Conservation (phyloP, 306 rosid genomes). For the Oxytropis ochrocephala region DNA sequence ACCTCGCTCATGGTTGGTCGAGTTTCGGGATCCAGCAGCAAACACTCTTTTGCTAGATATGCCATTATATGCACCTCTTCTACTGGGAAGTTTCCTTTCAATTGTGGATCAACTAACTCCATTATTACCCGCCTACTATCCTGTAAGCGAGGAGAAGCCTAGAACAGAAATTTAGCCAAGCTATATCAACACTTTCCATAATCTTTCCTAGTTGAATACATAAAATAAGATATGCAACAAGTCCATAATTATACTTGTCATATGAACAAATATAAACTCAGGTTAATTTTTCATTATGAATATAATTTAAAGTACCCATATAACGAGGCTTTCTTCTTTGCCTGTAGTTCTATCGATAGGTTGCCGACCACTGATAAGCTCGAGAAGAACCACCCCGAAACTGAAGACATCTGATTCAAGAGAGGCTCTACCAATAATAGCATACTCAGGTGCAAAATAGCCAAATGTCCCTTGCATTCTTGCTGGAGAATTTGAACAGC, state of each 20-base stretch:
- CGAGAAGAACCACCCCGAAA: conserved; percentile 97
- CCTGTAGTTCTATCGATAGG: conserved; percentile 66
- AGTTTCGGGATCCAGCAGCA: conserved; percentile 77
- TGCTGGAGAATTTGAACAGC: conserved; percentile 86
- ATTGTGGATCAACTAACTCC: conserved; percentile 74
- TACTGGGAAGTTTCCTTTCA: conserved; percentile 62
- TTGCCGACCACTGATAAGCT: conserved; percentile 92
- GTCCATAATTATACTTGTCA: neutral
- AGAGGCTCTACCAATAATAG: conserved; percentile 83
- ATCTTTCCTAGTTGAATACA: conserved; percentile 4
- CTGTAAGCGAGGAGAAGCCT: conserved; percentile 87
- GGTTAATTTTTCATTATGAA: neutral
- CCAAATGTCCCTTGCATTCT: conserved; percentile 99
- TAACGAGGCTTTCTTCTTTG: conserved; percentile 95
- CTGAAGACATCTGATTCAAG: conserved; percentile 93
- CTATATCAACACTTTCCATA: conserved; percentile 7
- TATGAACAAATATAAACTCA: conserved; percentile 5
- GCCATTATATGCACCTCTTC: conserved; percentile 95
- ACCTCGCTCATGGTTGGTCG: conserved; percentile 96
- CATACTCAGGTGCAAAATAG: conserved; percentile 98
- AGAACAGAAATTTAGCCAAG: conserved; percentile 18
- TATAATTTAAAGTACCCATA: conserved; percentile 57
- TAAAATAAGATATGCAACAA: conserved; percentile 11
- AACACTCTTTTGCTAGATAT: conserved; percentile 92
- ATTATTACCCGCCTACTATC: conserved; percentile 61